Percentiles rank a stretch among this genome's conserved stretches.
These are phyloP conservation scores for Gamsiella multidivaricata DNA, from an alignment of 192 early-diverging fungal genomes.

Conservation along the genomic window DNA sequence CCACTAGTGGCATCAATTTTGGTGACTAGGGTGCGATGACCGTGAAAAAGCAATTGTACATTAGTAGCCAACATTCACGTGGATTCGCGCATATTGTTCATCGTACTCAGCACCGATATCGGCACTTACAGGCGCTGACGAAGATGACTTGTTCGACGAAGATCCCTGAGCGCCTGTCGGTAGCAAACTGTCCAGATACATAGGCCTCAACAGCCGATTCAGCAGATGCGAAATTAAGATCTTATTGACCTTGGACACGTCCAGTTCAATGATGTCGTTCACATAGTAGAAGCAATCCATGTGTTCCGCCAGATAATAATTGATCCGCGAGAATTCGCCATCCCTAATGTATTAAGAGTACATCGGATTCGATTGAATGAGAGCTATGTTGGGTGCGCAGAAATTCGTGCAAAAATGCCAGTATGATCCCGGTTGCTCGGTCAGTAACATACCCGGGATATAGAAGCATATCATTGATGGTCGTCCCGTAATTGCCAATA, in stretches of 20 bases:
- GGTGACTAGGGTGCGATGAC: conserved; percentile 13
- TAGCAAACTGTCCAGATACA: conserved; percentile 53
- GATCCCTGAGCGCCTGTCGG: background rate
- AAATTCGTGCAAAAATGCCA: background rate
- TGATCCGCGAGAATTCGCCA: conserved; percentile 52
- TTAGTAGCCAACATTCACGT: too few relatives aligned
- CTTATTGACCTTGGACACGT: conserved; percentile 65
- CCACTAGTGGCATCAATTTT: conserved; percentile 39
- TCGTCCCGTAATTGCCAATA: conserved; percentile 52
- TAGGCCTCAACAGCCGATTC: conserved; percentile 49
- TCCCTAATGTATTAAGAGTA: conserved; percentile 13
- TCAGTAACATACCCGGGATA: conserved; percentile 51
- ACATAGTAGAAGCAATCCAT: conserved; percentile 72
- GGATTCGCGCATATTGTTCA: too few relatives aligned
- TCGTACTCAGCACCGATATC: background rate
- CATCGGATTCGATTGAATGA: too few relatives aligned
- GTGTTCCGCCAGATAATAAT: conserved; percentile 69
- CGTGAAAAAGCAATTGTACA: conserved; percentile 1
- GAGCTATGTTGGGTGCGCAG: too few relatives aligned
- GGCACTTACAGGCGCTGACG: conserved; percentile 8
- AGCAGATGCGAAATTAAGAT: conserved; percentile 49
- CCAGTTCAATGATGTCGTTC: conserved; percentile 69
- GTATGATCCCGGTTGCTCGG: too few relatives aligned
- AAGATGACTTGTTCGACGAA: conserved; percentile 11
- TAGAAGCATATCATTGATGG: conserved; percentile 48